Evolutionary conservation across 2,329 filamentous ascomycete genomes (phyloP).

Genomic region (Trichoderma citrinoviride): DNA sequence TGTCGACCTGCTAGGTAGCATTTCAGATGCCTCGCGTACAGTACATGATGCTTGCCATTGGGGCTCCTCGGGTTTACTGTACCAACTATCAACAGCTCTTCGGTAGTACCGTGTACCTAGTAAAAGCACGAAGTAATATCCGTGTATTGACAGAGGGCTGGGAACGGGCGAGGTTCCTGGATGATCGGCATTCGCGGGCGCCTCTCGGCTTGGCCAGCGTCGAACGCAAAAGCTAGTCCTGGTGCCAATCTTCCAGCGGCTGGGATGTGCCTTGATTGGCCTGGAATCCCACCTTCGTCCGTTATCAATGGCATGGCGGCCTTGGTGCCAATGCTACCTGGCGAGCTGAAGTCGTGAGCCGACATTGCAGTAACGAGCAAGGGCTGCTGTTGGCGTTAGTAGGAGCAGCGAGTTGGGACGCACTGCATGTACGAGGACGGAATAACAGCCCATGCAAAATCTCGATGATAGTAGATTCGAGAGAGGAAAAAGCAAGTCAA

Average conservation of each 20-base stretch:
- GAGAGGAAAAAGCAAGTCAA: not conserved
- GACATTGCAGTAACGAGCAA: not conserved
- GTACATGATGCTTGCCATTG: not conserved
- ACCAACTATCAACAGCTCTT: no score
- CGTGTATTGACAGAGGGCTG: not conserved
- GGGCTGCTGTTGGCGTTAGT: not conserved
- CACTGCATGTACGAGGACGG: not conserved
- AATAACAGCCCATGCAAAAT: not conserved
- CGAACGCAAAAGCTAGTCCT: not conserved
- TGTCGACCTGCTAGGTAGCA: not conserved
- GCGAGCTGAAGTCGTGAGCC: constrained; percentile 8
- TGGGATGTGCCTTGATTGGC: constrained; percentile 5
- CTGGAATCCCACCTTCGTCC: not conserved
- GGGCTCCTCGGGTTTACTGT: not conserved
- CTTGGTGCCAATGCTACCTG: constrained; percentile 2
- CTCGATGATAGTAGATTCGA: not conserved
- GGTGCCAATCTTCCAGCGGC: not conserved
- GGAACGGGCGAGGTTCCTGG: constrained; percentile 12
- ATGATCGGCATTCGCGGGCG: constrained; percentile 15
- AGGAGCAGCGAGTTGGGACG: not conserved
- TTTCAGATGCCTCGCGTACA: no score
- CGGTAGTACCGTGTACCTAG: not conserved
- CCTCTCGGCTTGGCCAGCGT: not conserved
- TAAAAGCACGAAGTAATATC: no score
- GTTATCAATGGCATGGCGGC: not conserved